phyloP scores from a whole-genome alignment of 306 rosid genomes.

The Gleditsia sinensis region DNA sequence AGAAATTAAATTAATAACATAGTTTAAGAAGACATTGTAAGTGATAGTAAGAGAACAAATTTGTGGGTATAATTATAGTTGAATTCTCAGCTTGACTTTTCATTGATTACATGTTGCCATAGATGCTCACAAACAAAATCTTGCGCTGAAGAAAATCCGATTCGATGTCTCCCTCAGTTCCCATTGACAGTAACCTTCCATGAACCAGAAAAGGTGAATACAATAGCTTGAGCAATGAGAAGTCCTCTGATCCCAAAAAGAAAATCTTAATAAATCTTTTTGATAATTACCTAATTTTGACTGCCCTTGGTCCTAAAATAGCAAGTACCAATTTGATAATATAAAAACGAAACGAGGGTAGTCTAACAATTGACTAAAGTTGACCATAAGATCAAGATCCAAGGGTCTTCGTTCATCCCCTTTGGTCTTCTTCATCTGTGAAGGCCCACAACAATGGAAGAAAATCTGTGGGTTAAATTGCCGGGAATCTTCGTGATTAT shows the following conservation, averaged over 20 bases:
- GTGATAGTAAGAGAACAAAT: constrained; percentile 32
- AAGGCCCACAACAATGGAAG: constrained; percentile 37
- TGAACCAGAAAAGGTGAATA: constrained; percentile 31
- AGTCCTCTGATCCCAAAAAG: constrained; percentile 36
- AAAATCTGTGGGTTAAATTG: constrained; percentile 45
- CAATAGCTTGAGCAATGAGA: constrained; percentile 26
- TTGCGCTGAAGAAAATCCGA: constrained; percentile 49
- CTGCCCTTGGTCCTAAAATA: constrained; percentile 32
- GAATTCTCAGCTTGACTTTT: constrained; percentile 44
- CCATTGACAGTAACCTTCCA: constrained; percentile 24
- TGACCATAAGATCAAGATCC: constrained; percentile 44
- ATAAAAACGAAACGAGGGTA: neutral
- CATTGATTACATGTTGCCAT: constrained; percentile 48
- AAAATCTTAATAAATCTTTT: constrained; percentile 58
- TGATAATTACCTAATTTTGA: constrained; percentile 57
- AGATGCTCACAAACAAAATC: constrained; percentile 54
- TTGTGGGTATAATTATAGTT: constrained; percentile 34
- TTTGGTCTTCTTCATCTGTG: neutral
- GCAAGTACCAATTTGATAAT: constrained; percentile 10
- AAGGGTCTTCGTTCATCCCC: constrained; percentile 32
- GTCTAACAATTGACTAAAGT: constrained; percentile 43
- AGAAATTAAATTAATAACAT: neutral
- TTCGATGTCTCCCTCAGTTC: constrained; percentile 50
- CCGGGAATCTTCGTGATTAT: constrained; percentile 50
- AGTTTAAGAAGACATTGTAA: neutral